Evolutionary conservation across 2,329 filamentous ascomycete genomes (phyloP), one percentile per base, ranked within the genome.

Genomic region (Xylariomycetidae sp.): DNA sequence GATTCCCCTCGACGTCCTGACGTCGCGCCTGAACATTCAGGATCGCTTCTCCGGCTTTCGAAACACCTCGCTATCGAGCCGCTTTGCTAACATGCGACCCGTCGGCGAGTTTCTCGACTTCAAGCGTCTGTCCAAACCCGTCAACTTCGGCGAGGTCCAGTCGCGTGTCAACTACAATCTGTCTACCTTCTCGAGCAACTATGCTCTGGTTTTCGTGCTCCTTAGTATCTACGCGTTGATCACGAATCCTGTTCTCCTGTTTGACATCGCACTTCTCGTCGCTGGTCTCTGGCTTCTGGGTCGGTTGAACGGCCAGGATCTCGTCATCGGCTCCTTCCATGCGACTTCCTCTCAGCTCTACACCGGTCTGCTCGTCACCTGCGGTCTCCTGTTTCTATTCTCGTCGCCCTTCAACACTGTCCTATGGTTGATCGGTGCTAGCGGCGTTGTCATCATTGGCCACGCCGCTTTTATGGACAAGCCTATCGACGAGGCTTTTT

Each of bases 401-500:
- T 82, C 90, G 38, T 90, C 85, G 45, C 88, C 88, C 41, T 81
- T 97, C 62, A 64, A 75, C 54, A 94, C 88, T 32, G 75, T 89
- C 51, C 80, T 97, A 53, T 97, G 92, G 92, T 77, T 98, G 59
- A 88, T 97, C 58, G 92, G 92, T 61, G 92, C 92, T 53, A 90
- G 85, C 51, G 89, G 88, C 61, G 88, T 96, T 61, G 86, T 82
- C 60, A 94, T 97, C 50, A 71, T 97, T 49, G 92, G 92, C 66
- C 92, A 98, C 69, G 92, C 92, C 51, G 77, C 88, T 45, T 80
- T 97, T 61, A 82, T 97, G 84, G 90, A 97, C 63, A 96, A 95
- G 78, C 90, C 90, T 40, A 95, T 97, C 73, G 92, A 97, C 82
- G 90, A 94, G 89, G 89, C 89, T 96, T 98, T 98, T 96, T 96